Evolutionary conservation across 768 basidiomycete genomes (phyloP).

Genomic region (Lyophyllum decastes): DNA sequence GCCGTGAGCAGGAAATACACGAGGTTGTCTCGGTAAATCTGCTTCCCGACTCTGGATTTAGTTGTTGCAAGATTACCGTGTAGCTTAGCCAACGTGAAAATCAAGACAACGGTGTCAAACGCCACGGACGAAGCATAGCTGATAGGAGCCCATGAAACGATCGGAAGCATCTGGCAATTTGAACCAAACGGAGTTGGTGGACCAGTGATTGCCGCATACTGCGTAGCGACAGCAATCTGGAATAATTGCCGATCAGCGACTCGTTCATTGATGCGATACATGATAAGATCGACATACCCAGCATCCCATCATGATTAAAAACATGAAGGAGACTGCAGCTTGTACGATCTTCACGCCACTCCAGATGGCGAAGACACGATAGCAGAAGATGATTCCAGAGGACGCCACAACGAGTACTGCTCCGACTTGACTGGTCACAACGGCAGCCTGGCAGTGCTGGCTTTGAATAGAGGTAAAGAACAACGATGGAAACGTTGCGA

Average conservation of each 20-base stretch:
- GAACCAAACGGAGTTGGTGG: conserved; percentile 29
- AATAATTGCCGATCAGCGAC: neutral
- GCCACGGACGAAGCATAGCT: conserved; percentile 31
- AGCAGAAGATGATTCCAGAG: conserved; percentile 32
- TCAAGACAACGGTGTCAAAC: conserved; percentile 28
- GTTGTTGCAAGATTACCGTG: conserved; percentile 19
- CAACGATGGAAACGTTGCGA: conserved; percentile 27
- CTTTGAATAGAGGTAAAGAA: conserved; percentile 29
- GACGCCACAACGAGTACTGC: conserved; percentile 28
- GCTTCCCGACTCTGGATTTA: conserved; percentile 22
- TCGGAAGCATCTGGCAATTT: conserved; percentile 32
- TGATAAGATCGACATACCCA: conserved; percentile 25
- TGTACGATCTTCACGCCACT: conserved; percentile 25
- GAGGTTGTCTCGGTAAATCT: conserved; percentile 30
- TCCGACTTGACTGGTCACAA: conserved; percentile 29
- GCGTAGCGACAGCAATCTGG: conserved; percentile 33
- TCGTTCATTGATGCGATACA: neutral
- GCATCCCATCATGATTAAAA: conserved; percentile 27
- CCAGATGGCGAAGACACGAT: conserved; percentile 35
- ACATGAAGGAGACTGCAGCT: conserved; percentile 22
- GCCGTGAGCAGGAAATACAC: conserved; percentile 28
- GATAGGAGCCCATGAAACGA: conserved; percentile 33
- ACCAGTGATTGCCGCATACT: conserved; percentile 25
- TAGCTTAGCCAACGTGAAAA: conserved; percentile 24
- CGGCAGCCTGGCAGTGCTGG: conserved; percentile 29